These are phyloP conservation scores for Closterium sp. DNA, from an alignment of 139 green algal species.

Conservation along the genomic window DNA sequence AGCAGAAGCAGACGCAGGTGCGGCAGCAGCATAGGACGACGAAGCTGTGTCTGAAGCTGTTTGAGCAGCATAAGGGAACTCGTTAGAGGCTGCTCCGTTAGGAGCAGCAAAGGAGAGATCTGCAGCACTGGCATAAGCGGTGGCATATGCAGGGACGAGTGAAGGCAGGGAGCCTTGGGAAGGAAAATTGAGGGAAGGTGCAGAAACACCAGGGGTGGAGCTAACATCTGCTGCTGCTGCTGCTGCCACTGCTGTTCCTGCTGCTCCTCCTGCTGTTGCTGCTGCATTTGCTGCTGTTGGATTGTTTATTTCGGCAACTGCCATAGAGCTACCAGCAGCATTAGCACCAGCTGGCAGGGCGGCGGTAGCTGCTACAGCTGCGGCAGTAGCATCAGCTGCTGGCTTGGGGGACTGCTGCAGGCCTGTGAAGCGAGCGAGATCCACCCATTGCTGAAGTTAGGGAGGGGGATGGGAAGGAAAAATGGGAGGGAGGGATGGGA, in stretches of 20 bases:
- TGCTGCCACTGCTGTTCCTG: too few relatives aligned
- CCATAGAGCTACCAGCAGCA: not conserved
- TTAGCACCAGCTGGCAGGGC: not conserved
- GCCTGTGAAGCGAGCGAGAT: conserved; percentile 8
- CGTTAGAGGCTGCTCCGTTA: not conserved
- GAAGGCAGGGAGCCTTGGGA: not conserved
- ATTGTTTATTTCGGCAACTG: not conserved
- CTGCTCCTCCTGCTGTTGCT: too few relatives aligned
- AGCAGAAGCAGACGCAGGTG: too few relatives aligned
- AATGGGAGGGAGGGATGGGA: not conserved
- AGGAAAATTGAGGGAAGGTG: not conserved
- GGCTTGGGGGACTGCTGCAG: conserved; percentile 5
- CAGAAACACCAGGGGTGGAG: too few relatives aligned
- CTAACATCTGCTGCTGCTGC: too few relatives aligned
- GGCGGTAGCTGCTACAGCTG: not conserved
- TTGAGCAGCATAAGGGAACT: not conserved
- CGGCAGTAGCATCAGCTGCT: not conserved
- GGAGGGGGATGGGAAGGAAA: not conserved
- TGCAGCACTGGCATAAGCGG: not conserved
- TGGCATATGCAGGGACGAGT: not conserved
- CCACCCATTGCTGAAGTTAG: conserved; percentile 43
- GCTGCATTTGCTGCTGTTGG: not conserved
- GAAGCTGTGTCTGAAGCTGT: not conserved
- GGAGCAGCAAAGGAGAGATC: too few relatives aligned
- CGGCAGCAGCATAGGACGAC: not conserved